These are phyloP conservation scores for Phialophora chinensis DNA, from an alignment of 2,329 filamentous ascomycete genomes.

Conservation along the genomic window DNA sequence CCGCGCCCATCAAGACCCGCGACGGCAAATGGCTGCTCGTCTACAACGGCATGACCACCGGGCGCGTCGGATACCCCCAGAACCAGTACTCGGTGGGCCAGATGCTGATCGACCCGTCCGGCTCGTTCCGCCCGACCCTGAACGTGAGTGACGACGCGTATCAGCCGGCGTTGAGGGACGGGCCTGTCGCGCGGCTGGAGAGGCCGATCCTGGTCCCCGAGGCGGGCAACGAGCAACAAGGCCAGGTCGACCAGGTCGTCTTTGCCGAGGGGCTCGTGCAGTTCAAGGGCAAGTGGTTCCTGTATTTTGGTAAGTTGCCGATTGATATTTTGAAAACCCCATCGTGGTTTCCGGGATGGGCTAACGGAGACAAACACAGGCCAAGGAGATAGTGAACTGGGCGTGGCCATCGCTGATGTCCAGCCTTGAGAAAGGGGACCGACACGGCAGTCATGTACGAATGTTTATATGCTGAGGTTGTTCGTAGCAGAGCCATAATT, in stretches of 20 bases:
- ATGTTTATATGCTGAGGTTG: neutral
- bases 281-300: constrained; percentile 43
- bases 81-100: constrained; percentile 45
- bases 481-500: neutral
- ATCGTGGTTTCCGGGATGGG: neutral
- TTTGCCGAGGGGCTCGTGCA: constrained; percentile 46
- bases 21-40: constrained; percentile 45
- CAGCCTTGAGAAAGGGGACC: neutral
- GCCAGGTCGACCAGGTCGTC: constrained; percentile 44
- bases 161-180: constrained; percentile 14
- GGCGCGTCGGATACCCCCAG: constrained; percentile 40
- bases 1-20: constrained; percentile 45
- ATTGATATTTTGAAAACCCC: neutral
- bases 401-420: constrained; percentile 16
- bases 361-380: neutral
- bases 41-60: constrained; percentile 38
- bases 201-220: constrained; percentile 42
- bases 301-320: constrained; percentile 16
- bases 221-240: constrained; percentile 41
- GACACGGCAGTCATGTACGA: neutral
- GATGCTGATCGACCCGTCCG: constrained; percentile 44
- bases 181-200: constrained; percentile 44
- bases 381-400: constrained; percentile 21
- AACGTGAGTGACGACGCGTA: constrained; percentile 11
- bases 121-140: constrained; percentile 21